Base-by-base conservation (phyloP, 768 basidiomycete genomes). In the Xerocomus brunneocitrinus region DNA sequence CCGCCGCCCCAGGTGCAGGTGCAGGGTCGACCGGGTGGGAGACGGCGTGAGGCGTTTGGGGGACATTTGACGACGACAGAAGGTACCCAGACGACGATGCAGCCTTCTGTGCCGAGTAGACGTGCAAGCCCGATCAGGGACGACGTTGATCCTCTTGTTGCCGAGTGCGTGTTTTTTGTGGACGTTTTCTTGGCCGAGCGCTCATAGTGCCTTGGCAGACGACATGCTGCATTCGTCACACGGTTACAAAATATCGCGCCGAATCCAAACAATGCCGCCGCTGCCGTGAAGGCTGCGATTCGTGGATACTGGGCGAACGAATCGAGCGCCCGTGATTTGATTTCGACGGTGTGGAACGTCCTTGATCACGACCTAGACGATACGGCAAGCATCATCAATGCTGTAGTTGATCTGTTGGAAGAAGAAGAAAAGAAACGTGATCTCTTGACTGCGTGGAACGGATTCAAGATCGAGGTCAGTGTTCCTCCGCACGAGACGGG, bases 391-490 rank as follows among this genome's bases (percentile, higher is more conserved):
- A 79, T 90, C 32, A 74, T 92, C 41, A 87, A 85, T 54, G 74
- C 79, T 2, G 74, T 90, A 32, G 82, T 93, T 5, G 91, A 91
- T 58, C 69, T 91, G 5, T 64, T 95, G 8, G 89, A 90, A 3
- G 90, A 91, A 35, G 84, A 85, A 45, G 91, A 93, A 22, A 95
- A 97, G 79, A 86, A 87, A 52, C 75, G 78, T 34, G 85, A 83
- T 50, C 65, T 98, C 1, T 71, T 94, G 48, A 63, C 74, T 1
- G 87, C 89, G 0, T 90, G 95, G 87, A 89, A 88, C 47, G 83
- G 83, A 1, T 93, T 94, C 69, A 84, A 85, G 52, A 75, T 90
- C 28, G 89, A 95, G 80, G 89, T 91, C 82, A 87, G 79, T 83
- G 84, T 36, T 49, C 28, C 34, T n/a, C 31, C 16, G 0, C n/a